Evolutionary conservation across 768 basidiomycete species (phyloP), one percentile per base, ranked within the genome.

Genomic region (Leccinum disarticulatum): DNA sequence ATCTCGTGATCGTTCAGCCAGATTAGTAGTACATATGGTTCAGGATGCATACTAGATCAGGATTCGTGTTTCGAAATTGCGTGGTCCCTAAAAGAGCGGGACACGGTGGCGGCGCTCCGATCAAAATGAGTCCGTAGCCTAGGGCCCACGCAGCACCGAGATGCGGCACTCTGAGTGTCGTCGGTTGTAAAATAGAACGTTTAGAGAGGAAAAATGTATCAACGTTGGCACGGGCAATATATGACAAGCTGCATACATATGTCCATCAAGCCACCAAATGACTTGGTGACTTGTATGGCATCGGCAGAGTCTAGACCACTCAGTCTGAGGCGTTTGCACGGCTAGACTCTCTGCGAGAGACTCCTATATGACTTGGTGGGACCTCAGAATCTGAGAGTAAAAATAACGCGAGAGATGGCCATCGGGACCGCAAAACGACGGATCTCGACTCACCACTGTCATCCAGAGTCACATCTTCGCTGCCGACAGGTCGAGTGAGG

Each of bases 241-340:
- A 46, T 46, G 43, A 46, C 61, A 62, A 64, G 59, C 10, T 27
- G 58, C 35, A 52, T 35, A 64, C 57, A 47, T 25, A 10, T 30
- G 38, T 11, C 19, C 66, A 68, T 68, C 68, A 69, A 69, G 70
- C 70, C 70, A 64, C 67, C 33, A 71, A 70, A 71, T 70, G 59
- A 70, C 54, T 49, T 55, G 68, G 43, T 46, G 43, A 13, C 43
- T n/a, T 22, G 43, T 46, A n/a, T 43, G 41, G 41, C 43, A 46
- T 22, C 59, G 68, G 62, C 55, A 43, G 55, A 49, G 55, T 13
- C 68, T 48, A 56, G 66, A 48, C 54, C 30, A n/a, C 2, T 3
- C 36, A 27, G 33, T 33, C 31, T 33, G 17, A 50, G 49, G 64
- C n/a, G 54, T 31, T 14, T 35, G 47, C 25, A 49, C 58, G 41